Percentiles rank a stretch among this genome's conserved stretches.
Evolutionary conservation across 176 grass and related monocot genomes (phyloP).

Genomic region (Urochloa ruziziensis): DNA sequence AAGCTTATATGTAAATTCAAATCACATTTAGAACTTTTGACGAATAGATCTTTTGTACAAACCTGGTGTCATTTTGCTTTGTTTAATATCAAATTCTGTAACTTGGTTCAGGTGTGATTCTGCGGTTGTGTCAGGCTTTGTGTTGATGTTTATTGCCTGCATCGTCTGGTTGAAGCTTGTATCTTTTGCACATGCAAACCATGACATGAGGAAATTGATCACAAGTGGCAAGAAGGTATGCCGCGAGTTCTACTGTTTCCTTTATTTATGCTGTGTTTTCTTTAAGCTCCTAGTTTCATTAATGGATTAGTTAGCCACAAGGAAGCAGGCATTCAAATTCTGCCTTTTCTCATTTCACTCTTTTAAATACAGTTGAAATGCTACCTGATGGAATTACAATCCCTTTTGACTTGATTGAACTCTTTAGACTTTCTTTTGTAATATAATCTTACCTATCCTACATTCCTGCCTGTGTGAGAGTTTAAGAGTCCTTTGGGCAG

Average conservation of each 20-base stretch:
- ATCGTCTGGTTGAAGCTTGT: conserved; percentile 95
- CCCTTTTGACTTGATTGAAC: neutral
- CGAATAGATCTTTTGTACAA: neutral
- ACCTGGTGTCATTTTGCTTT: neutral
- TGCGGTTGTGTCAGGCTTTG: conserved; percentile 88
- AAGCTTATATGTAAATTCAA: neutral
- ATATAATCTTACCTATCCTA: neutral
- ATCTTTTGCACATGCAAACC: conserved; percentile 95
- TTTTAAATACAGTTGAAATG: conserved; percentile 2
- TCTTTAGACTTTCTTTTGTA: neutral
- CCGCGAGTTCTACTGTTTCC: conserved; percentile 12
- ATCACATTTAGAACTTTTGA: neutral
- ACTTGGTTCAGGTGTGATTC: conserved; percentile 78
- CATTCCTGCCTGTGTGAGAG: neutral
- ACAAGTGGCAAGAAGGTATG: conserved; percentile 68
- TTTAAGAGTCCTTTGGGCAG: neutral
- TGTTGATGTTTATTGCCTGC: conserved; percentile 86
- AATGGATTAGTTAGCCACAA: neutral
- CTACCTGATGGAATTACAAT: neutral
- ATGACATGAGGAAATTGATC: conserved; percentile 80
- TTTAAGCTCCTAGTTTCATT: neutral
- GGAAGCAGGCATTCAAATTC: neutral
- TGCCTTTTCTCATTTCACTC: neutral
- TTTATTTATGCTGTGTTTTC: neutral
- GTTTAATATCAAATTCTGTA: conserved; percentile 22